phyloP scores from a whole-genome alignment of 352 stramenopile genomes.

The Globisporangium nunn region DNA sequence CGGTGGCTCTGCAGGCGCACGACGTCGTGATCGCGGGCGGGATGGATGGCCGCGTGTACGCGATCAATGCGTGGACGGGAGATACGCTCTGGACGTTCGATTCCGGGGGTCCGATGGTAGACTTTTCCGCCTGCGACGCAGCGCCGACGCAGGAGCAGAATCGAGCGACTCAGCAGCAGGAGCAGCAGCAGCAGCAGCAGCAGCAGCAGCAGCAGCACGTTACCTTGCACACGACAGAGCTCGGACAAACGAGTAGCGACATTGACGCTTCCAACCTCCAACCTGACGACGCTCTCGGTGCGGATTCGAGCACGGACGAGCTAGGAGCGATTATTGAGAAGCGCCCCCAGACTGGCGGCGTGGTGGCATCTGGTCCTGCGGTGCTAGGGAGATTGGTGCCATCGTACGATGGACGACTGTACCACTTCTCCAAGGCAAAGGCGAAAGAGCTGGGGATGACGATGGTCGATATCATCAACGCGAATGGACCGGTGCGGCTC shows the following conservation, averaged over 20 bases:
- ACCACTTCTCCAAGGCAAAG: constrained; percentile 53
- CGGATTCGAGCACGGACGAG: constrained; percentile 12
- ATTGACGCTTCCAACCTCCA: constrained; percentile 11
- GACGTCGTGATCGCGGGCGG: constrained; percentile 68
- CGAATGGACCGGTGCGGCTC: constrained; percentile 63
- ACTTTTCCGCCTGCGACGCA: constrained; percentile 40
- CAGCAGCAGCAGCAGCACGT: background rate
- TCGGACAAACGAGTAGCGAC: background rate
- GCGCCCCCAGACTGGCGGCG: constrained; percentile 12
- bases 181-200: too few species aligned
- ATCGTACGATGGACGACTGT: constrained; percentile 73
- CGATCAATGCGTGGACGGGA: constrained; percentile 73
- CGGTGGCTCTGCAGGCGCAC: constrained; percentile 3
- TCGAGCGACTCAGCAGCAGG: background rate
- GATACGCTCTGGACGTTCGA: constrained; percentile 78
- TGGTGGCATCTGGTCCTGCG: constrained; percentile 22
- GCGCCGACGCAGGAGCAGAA: constrained; percentile 7
- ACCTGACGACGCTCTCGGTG: constrained; percentile 23
- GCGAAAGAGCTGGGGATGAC: constrained; percentile 71
- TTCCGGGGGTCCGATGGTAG: constrained; percentile 76
- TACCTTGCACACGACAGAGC: background rate
- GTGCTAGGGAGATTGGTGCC: constrained; percentile 59
- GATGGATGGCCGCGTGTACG: constrained; percentile 68
- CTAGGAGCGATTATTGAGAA: constrained; percentile 21
- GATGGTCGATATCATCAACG: constrained; percentile 69